Evolutionary conservation across 192 early-diverging fungal genomes (phyloP), one percentile per base, ranked within the genome.

Genomic region (Geranomyces michiganensis): DNA sequence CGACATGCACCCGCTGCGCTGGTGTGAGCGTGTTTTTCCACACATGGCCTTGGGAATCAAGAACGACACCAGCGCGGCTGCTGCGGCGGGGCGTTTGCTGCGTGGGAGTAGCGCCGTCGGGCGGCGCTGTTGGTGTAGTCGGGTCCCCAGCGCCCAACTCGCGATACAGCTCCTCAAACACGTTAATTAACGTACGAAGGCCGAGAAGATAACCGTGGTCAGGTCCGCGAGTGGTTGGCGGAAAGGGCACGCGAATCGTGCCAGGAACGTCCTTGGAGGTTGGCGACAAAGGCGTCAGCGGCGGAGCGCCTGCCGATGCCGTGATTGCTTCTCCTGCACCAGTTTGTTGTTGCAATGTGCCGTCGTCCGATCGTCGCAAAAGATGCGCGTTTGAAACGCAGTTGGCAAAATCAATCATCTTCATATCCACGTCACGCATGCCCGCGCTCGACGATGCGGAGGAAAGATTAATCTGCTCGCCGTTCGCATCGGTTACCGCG

Each of bases 341-440:
- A 3, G 51, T 46, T 41, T 41, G 36, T 41, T 3, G 36, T 41
- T 3, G 36, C 10, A 10, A 41, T 7, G 36, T 41, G 22, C 30
- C 51, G 27, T 80, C 84, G 30, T 85, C 82, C 29, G 67, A 62
- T 15, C 77, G 75, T 17, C 74, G 75, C 30, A 84, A 62, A 19
- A 78, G 78, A 44, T 90, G 84, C 27, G 83, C 85, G 53, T 84
- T 82, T 32, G 77, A 53, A n/a, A 93, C 87, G 70, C 93, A 95
- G 67, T 98, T 91, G 12, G 94, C 94, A 81, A 99, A 99, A 74
- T 99, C 97, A 70, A 99, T 99, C 78, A 99, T 94, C 51, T 90
- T 89, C 32, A 99, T 76, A 68, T 96, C 90, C 9, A 92, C 91
- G 27, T 85, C 82, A 17, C 67, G 65, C 62, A 29, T 12, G 6